Evolutionary conservation across 225 moss, liverwort and hornwort species (phyloP), one percentile per base, ranked within the genome.

Genomic region (Thuidium tamariscinum): DNA sequence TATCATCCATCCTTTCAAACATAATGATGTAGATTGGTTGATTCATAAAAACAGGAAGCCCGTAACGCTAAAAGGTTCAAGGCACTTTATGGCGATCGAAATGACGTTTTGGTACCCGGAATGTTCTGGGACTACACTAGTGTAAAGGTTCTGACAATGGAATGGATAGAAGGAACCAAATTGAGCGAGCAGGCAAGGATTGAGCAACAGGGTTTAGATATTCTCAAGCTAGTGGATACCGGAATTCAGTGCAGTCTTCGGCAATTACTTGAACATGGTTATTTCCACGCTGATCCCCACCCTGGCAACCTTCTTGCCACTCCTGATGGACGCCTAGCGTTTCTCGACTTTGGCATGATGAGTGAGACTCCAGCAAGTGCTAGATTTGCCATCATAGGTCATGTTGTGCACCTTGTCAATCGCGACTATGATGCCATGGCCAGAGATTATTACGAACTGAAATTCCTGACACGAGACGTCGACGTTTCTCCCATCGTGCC

Each of bases 341-440:
- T 99, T 84, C 94, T 99, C 46, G 98, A 99, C 90, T 99, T 99
- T 84, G 97, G 98, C 63, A 99, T 99, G 98, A 99, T 99, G 97
- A 99, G 98, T 83, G 97, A 99, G 85, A 97, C 98, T 66, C 98
- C 98, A 56, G 97, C 91, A 81, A 89, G 89, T 72, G 97, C 98
- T 75, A 90, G 97, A 82, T 96, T 94, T 91, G 97, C 98, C 63
- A 97, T 97, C 82, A 96, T 97, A 68, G 98, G 97, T 30, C 98
- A 99, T 69, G 97, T 99, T 22, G 96, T 99, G 82, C 98, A 98
- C 83, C 91, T 99, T 59, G 98, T 99, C 49, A 99, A 99, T 84
- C 97, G 98, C 30, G 96, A 96, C 86, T 97, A 97, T 72, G 92
- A 95, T 85, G 97, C 98, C 34, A 99, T 99, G 97, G 98, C 98